Base-by-base conservation (phyloP, 2,329 filamentous ascomycete genomes). In the Sclerotinia minor region DNA sequence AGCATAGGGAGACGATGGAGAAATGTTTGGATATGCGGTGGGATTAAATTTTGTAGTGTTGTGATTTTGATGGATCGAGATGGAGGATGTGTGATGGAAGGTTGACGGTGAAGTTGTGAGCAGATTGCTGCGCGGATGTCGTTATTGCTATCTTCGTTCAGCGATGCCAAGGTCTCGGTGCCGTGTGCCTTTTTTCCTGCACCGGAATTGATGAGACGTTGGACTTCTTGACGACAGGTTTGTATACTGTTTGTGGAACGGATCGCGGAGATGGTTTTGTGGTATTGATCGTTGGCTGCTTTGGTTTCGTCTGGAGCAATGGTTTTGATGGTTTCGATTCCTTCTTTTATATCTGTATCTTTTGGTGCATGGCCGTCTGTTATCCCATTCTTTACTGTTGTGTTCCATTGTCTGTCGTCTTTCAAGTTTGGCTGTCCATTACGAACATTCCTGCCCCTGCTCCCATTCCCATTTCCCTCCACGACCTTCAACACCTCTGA, bases 1-100 rank as follows among this genome's bases (percentile, higher is more conserved):
- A 85, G 77, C 65, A 85, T 79, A 0, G 83, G 83, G 5, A 84
- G 73, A 13, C 83, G 78, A 73, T 85, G 83, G 29, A 84, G 61
- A 68, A 84, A 82, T 15, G 72, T 73, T 58, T 80, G 79, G 35
- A 82, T 70, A 11, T 76, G 75, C 2, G 80, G 80, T 57, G 79
- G 76, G 2, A 77, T 77, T 15, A 80, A 74, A 44, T 81, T 80
- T 59, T 81, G 77, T 1, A 85, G 76, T 1, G 82, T 83, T 1
- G 82, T 82, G 8, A 84, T 80, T 66, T 80, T 78, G 54, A 85
- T 79, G 0, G 82, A 83, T 58, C 77, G 78, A 9, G 73, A 72
- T 19, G 83, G 83, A n/a, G 83, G 82, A 71, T 85, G 83, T 5
- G 81, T 79, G 35, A 85, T 79, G 0, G 82, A 81, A 5, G 83